A percentile compares a stretch with the other conserved stretches of the same genome.
phyloP scores from a whole-genome alignment of 257 asterid genomes.

The Solanum arcanum region DNA sequence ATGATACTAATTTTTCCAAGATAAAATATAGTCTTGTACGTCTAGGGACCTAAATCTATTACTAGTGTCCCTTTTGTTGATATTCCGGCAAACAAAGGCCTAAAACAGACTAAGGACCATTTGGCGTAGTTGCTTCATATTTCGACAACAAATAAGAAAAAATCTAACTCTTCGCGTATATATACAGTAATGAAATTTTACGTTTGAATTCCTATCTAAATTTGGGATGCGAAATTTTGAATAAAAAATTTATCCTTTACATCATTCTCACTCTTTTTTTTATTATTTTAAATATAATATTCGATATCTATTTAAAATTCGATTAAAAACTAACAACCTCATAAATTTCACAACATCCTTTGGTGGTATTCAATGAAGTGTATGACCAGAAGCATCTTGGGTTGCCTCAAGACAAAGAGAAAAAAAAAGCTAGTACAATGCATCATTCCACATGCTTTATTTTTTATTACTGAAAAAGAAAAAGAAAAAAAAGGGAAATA shows the following conservation, averaged over 20 bases:
- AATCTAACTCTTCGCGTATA: neutral
- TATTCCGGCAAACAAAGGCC: neutral
- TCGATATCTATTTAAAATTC: accelerated
- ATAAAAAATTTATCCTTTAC: neutral
- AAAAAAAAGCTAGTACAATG: neutral
- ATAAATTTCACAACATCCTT: too few relatives aligned
- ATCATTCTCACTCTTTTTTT: too few relatives aligned
- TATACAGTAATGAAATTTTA: neutral
- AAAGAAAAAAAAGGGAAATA: too few relatives aligned
- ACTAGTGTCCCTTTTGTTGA: neutral
- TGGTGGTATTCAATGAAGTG: neutral
- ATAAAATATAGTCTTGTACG: too few relatives aligned
- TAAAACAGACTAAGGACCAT: neutral
- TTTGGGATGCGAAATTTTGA: accelerated
- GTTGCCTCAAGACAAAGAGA: neutral
- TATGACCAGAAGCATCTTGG: neutral
- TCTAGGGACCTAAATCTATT: neutral
- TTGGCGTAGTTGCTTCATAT: neutral
- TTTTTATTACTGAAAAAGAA: neutral
- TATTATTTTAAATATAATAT: too few relatives aligned
- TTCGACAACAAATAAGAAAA: neutral
- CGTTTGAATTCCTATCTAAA: neutral
- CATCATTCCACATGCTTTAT: slow-evolving; percentile 8
- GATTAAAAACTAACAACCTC: too few relatives aligned
- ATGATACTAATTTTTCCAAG: too few relatives aligned